Base-by-base conservation (phyloP, 257 asterid genomes). In the Marsdenia floribunda region DNA sequence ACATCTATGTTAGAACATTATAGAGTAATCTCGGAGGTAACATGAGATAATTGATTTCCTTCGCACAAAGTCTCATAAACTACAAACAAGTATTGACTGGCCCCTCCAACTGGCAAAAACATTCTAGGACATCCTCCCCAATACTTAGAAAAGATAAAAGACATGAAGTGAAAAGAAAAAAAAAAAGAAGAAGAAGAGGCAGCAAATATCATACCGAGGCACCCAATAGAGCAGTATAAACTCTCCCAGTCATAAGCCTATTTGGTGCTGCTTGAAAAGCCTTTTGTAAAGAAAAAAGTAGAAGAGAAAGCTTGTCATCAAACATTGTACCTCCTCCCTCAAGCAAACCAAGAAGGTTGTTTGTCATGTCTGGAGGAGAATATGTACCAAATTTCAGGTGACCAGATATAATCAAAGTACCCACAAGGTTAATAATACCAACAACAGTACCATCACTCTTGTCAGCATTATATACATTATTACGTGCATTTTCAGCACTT, bases 241-340 rank as follows among this genome's bases (percentile, higher is more conserved):
- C 96, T 57, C 84, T 83, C 86, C 76, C 22, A 19, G 96, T 94
- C 97, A 94, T 72, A 76, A 94, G 97, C 80, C 97, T 91, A 81
- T 87, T 92, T 26, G 99, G 99, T 38, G 96, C 96, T 73, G 99
- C 97, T 85, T 92, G 97, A 83, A 94, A 94, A 78, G 97, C 96
- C 85, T 88, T 94, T 81, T 86, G 97, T 75, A 94, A 85, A 83
- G 97, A 96, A 88, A 88, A 94, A 73, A 94, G 96, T 77, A 94
- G 93, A 76, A 94, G 99, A 73, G 99, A 88, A 80, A 94, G 96
- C 89, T 92, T 94, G 87, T 94, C 99, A 79, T 94, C 97, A 84
- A 94, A 94, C 99, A 92, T 94, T 76, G 97, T 92, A 83, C 97
- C 98, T 73, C 99, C 97, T 78, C 93, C 97, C 81, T 92, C 99